phyloP scores from a whole-genome alignment of 768 basidiomycete species.

The Trametes cingulata region DNA sequence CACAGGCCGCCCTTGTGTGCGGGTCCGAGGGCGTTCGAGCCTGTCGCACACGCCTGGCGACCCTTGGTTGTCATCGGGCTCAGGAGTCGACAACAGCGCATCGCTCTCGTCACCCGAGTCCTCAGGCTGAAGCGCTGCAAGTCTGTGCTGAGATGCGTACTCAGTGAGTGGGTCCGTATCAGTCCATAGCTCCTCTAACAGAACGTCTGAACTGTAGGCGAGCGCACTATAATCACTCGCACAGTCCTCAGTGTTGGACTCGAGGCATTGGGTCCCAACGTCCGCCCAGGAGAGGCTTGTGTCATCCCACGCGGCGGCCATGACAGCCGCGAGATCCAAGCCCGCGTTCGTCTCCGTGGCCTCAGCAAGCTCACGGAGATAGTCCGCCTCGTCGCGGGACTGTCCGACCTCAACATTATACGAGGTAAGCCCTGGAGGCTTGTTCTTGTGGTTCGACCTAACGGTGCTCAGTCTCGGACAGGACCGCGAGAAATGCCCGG shows the following conservation, averaged over 20 bases:
- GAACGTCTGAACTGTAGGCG: no score
- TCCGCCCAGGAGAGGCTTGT: no score
- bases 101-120: not conserved
- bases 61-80: not conserved
- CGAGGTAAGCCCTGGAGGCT: slow-evolving; percentile 7
- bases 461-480: slow-evolving; percentile 11
- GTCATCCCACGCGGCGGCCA: no score
- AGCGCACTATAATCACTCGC: no score
- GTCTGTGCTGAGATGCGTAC: no score
- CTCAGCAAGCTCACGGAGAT: not conserved
- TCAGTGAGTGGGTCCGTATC: no score
- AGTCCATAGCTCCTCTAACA: no score
- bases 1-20: not conserved
- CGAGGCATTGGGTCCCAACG: no score
- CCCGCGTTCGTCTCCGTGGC: not conserved
- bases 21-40: not conserved
- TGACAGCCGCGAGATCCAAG: not conserved
- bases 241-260: no score
- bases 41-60: not conserved
- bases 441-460: not conserved
- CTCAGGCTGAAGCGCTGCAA: no score
- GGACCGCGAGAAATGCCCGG: slow-evolving; percentile 12
- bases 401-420: not conserved
- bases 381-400: not conserved
- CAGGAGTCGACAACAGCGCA: not conserved